phyloP scores from a whole-genome alignment of 805 yeast genomes.

The Pichia occidentalis region DNA sequence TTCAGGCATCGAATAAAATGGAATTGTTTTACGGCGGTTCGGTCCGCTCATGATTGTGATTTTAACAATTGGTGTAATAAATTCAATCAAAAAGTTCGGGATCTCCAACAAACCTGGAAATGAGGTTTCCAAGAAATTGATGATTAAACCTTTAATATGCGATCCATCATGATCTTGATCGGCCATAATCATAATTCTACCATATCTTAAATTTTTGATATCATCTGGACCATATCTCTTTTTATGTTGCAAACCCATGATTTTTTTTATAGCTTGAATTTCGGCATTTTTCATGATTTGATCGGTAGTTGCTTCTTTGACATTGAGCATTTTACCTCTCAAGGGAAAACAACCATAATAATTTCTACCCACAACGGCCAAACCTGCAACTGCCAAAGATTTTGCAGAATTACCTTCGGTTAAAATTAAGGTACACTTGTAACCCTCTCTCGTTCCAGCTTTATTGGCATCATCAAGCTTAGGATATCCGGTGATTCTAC shows the following conservation, averaged over 20 bases:
- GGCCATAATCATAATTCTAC: conserved; percentile 97
- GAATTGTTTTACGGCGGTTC: conserved; percentile 43
- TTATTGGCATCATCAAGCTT: conserved; percentile 92
- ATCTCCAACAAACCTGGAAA: conserved; percentile 89
- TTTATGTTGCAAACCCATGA: conserved; percentile 92
- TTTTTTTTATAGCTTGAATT: conserved; percentile 90
- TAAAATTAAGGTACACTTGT: conserved; percentile 83
- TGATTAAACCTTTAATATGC: conserved; percentile 92
- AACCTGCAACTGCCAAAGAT: conserved; percentile 86
- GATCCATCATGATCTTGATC: conserved; percentile 99
- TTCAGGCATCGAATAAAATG: conserved; percentile 94
- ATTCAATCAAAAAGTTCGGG: conserved; percentile 89
- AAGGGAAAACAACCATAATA: conserved; percentile 92
- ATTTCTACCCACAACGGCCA: conserved; percentile 93
- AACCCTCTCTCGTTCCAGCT: conserved; percentile 92
- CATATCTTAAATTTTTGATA: conserved; percentile 74
- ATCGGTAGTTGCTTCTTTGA: conserved; percentile 94
- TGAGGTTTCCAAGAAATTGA: conserved; percentile 86
- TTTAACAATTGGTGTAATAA: conserved; percentile 93
- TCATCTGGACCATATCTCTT: conserved; percentile 61
- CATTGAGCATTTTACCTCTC: conserved; percentile 91
- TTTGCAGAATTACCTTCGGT: conserved; percentile 98
- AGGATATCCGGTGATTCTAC: conserved; percentile 79
- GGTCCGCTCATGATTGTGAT: conserved; percentile 68
- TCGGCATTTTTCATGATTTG: conserved; percentile 90